phyloP scores from a whole-genome alignment of 768 basidiomycete species.

The Filobasidium floriforme region DNA sequence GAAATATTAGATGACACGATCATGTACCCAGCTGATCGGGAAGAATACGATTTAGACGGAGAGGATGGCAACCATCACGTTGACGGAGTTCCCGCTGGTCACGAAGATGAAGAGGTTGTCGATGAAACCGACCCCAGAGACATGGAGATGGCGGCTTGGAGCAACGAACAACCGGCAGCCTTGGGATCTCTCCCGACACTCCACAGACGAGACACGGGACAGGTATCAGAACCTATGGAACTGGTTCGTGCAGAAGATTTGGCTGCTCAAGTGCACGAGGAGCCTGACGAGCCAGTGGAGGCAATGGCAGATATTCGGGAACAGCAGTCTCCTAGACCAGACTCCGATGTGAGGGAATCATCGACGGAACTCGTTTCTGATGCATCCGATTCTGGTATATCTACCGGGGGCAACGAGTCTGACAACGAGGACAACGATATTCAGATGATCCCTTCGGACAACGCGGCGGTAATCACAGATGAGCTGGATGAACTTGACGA shows the following conservation, averaged over 20 bases:
- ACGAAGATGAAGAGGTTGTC: slow-evolving; percentile 18
- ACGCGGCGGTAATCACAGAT: not conserved
- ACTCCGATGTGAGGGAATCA: not conserved
- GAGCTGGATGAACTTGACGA: not conserved
- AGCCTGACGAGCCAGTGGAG: not conserved
- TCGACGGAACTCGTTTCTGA: too few species aligned
- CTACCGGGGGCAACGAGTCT: not conserved
- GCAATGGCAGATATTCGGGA: too few species aligned
- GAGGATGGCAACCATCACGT: slow-evolving; percentile 7
- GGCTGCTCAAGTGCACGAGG: not conserved
- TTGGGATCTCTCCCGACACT: not conserved
- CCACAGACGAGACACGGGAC: not conserved
- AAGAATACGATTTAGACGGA: slow-evolving; percentile 16
- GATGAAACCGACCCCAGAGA: slow-evolving; percentile 18
- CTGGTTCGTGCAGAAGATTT: not conserved
- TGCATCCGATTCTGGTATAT: not conserved
- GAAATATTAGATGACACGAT: not conserved
- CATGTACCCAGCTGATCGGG: slow-evolving; percentile 9
- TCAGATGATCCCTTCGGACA: not conserved
- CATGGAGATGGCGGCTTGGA: slow-evolving; percentile 1
- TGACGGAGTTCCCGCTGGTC: slow-evolving; percentile 12
- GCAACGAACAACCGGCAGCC: not conserved
- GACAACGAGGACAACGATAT: slow-evolving; percentile 7
- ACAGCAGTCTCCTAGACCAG: not conserved
- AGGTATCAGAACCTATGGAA: not conserved